phyloP scores from a whole-genome alignment of 169 alveolate species.

The Plasmodium berghei region DNA sequence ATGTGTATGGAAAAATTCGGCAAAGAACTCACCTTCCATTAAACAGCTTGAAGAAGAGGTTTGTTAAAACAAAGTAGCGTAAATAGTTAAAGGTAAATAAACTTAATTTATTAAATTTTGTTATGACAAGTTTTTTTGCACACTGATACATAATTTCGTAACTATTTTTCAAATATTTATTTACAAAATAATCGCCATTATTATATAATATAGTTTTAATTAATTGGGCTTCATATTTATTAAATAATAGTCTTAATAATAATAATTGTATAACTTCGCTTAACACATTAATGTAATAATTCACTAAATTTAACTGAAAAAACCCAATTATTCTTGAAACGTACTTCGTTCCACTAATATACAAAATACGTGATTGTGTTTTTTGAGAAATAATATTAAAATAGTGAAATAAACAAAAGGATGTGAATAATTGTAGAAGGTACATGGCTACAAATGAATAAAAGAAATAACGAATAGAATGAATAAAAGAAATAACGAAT shows the following conservation, averaged over 20 bases:
- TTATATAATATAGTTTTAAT: constrained; percentile 27
- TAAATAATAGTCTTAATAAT: constrained; percentile 28
- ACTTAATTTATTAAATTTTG: constrained; percentile 37
- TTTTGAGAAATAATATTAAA: constrained; percentile 51
- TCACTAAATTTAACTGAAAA: constrained; percentile 44
- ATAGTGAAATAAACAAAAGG: constrained; percentile 52
- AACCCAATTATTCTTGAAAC: constrained; percentile 37
- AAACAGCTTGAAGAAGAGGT: constrained; percentile 29
- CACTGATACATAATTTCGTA: constrained; percentile 51
- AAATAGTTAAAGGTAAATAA: constrained; percentile 50
- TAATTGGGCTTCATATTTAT: constrained; percentile 8
- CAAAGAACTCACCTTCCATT: constrained; percentile 46
- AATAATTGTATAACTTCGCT: constrained; percentile 30
- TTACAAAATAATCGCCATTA: constrained; percentile 33
- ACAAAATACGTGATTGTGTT: constrained; percentile 26
- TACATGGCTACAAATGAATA: constrained; percentile 19
- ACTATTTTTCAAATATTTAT: constrained; percentile 19
- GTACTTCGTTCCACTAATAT: constrained; percentile 49
- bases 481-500: neutral
- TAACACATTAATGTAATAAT: constrained; percentile 34
- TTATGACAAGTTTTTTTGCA: constrained; percentile 30
- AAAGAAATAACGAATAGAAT: neutral
- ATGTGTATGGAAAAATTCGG: too few species aligned
- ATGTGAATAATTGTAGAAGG: constrained; percentile 14
- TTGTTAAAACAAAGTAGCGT: constrained; percentile 54